phyloP scores from a whole-genome alignment of 306 rosid genomes.

The Medicago ruthenica region DNA sequence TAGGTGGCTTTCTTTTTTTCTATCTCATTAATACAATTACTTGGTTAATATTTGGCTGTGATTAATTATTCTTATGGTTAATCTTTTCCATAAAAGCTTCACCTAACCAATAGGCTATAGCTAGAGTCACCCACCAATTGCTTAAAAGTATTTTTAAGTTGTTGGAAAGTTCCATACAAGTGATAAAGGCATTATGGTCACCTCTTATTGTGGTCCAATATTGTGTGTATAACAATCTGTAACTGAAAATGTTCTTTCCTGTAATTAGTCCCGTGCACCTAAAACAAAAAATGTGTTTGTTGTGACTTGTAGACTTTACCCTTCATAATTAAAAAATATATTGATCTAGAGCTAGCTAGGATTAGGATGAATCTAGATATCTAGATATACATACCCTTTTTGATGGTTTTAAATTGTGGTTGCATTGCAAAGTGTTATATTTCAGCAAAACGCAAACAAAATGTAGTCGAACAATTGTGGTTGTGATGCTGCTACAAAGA shows the following conservation, averaged over 20 bases:
- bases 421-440: not conserved
- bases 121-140: constrained; percentile 51
- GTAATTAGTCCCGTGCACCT: constrained; percentile 42
- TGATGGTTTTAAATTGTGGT: not conserved
- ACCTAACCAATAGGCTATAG: constrained; percentile 45
- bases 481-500: too few relatives aligned
- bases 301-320: constrained; percentile 44
- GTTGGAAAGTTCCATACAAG: constrained; percentile 49
- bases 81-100: constrained; percentile 59
- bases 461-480: too few relatives aligned
- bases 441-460: not conserved
- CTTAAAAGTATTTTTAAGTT: constrained; percentile 50
- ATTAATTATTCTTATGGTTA: constrained; percentile 40
- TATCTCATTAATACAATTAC: not conserved
- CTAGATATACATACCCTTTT: not conserved
- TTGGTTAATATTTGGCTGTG: too few relatives aligned
- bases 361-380: not conserved
- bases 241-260: constrained; percentile 48
- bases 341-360: not conserved
- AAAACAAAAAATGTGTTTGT: constrained; percentile 37
- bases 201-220: constrained; percentile 60
- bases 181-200: constrained; percentile 53
- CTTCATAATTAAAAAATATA: not conserved
- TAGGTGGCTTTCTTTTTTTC: constrained; percentile 35
- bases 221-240: constrained; percentile 46